Evolutionary conservation across 306 rosid genomes (phyloP).

Genomic region (Corylus avellana): DNA sequence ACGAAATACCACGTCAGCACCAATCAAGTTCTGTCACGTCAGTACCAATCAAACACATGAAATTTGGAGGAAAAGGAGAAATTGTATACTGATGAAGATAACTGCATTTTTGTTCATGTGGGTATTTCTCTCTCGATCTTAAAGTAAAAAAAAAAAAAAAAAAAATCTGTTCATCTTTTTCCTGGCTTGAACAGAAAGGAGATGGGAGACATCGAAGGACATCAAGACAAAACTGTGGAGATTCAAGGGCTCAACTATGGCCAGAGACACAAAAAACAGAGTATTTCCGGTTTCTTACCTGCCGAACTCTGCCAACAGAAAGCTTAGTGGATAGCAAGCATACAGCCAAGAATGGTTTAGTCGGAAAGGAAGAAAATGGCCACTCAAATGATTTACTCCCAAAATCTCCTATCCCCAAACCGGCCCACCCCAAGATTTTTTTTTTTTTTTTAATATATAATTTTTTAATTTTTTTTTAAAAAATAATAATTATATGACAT

Average conservation of each 20-base stretch:
- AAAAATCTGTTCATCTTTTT: constrained; percentile 7
- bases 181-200: constrained; percentile 43
- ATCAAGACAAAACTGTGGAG: constrained; percentile 37
- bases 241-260: constrained; percentile 33
- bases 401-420: too few relatives aligned
- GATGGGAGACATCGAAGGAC: constrained; percentile 34
- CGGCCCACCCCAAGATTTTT: too few relatives aligned
- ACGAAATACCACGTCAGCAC: too few relatives aligned
- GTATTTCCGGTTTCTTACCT: constrained; percentile 52
- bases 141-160: not conserved
- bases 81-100: constrained; percentile 34
- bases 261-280: constrained; percentile 45
- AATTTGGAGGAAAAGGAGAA: constrained; percentile 34
- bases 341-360: constrained; percentile 34
- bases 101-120: constrained; percentile 48
- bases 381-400: constrained; percentile 42
- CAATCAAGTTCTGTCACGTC: too few relatives aligned
- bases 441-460: too few relatives aligned
- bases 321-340: constrained; percentile 33
- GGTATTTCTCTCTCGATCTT: constrained; percentile 29
- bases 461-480: too few relatives aligned
- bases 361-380: constrained; percentile 36
- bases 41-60: constrained; percentile 12
- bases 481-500: too few relatives aligned
- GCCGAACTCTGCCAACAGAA: constrained; percentile 53